Base-by-base conservation (phyloP, 2,329 filamentous ascomycete species). In the Chlorencoelia australis region DNA sequence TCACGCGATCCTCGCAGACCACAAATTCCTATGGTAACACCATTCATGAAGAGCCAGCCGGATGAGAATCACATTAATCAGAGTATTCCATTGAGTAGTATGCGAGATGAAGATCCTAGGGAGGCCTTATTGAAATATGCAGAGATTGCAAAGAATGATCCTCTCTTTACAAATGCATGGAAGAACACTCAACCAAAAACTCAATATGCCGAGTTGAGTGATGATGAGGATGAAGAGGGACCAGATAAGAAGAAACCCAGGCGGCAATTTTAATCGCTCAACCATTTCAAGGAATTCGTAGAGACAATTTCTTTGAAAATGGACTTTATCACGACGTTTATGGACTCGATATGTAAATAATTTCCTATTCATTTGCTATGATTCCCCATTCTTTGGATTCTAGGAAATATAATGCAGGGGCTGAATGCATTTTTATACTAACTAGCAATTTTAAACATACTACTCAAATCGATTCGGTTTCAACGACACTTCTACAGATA, bases 41-140 rank as follows among this genome's bases (percentile, higher is more conserved):
- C 91, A 0, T 96, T 96, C 56, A 81, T 84, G 50, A 91, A 93
- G 60, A 83, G 71, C 42, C 83, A 91, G 52, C 88, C 89, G 0
- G 88, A 96, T 58, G 83, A 89, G 58, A 81, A 82, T 52, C 85
- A 93, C 57, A 85, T 98, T 43, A 80, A 79, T 50, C 76, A 89
- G 55, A 84, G 83, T 47, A 94, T 96, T 35, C 86, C 88, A 18
- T 70, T 96, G 9, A 89, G 86, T 44, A 79, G 76, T 44, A 94
- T 98, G 85, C 71, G 94, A 31, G 88, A 98, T 59, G 91, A 98
- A 59, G 91, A 98, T 64, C 91, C 91, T 0, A 70, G 91, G 45
- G 91, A 94, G 61, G 91, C 91, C 30, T 64, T 98, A 54, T 64
- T 98, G 42, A 95, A 93, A 64, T 98, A 96, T 66, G 89, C 87